These are phyloP conservation scores for Fusarium pseudocircinatum DNA, from an alignment of 2,329 filamentous ascomycete genomes.

Conservation along the genomic window DNA sequence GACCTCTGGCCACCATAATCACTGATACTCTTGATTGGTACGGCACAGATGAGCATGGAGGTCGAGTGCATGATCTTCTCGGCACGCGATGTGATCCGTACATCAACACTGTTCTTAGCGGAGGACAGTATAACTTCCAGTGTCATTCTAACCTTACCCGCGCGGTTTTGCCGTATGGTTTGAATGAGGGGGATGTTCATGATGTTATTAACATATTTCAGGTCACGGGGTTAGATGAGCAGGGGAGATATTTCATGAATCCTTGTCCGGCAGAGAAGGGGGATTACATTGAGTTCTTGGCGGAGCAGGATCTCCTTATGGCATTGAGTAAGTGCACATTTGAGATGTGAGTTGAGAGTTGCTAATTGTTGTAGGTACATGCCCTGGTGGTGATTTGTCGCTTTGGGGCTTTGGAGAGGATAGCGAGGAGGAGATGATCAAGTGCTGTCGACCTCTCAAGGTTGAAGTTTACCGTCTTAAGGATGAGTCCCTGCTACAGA, in stretches of 20 bases:
- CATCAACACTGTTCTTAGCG: slow-evolving; percentile 77
- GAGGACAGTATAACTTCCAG: slow-evolving; percentile 80
- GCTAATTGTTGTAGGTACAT: slow-evolving; percentile 61
- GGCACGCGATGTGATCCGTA: slow-evolving; percentile 89
- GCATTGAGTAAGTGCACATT: slow-evolving; percentile 56
- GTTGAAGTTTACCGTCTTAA: slow-evolving; percentile 76
- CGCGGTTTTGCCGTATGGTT: slow-evolving; percentile 73
- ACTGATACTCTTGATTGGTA: slow-evolving; percentile 73
- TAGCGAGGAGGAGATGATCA: slow-evolving; percentile 73
- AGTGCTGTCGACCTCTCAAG: slow-evolving; percentile 76
- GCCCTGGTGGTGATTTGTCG: slow-evolving; percentile 82
- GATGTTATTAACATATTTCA: slow-evolving; percentile 90
- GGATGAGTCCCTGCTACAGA: slow-evolving; percentile 61
- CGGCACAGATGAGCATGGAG: slow-evolving; percentile 69
- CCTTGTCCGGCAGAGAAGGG: slow-evolving; percentile 64
- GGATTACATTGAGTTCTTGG: slow-evolving; percentile 79
- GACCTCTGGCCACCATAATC: slow-evolving; percentile 77
- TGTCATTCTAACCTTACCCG: slow-evolving; percentile 85
- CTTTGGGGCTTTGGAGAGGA: slow-evolving; percentile 81
- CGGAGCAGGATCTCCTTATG: slow-evolving; percentile 78
- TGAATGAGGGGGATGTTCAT: slow-evolving; percentile 80
- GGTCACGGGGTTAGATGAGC: slow-evolving; percentile 77
- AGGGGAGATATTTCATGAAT: slow-evolving; percentile 81
- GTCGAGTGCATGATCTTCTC: slow-evolving; percentile 79
- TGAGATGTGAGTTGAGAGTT: background rate